Percentiles rank a stretch among this genome's conserved stretches.
Conservation (phyloP, 2,329 filamentous ascomycete species). For the Alternaria gansuensis region DNA sequence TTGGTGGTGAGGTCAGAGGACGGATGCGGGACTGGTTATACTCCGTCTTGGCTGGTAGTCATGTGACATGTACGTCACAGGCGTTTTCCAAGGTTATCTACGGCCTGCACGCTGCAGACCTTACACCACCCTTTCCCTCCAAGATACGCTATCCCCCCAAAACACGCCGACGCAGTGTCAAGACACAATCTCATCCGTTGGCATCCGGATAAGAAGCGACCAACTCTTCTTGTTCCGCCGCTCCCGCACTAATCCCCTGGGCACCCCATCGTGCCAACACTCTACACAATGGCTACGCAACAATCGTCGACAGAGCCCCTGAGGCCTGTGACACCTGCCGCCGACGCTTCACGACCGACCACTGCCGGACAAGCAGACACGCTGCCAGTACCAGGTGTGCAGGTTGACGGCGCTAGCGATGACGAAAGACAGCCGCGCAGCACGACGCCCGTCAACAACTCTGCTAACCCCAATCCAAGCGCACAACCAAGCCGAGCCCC, state of each 20-base stretch:
- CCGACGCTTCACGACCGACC: conserved; percentile 19
- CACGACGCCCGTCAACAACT: conserved; percentile 20
- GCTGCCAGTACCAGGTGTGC: conserved; percentile 35
- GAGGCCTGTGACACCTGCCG: conserved; percentile 30
- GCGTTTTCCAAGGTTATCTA: neutral
- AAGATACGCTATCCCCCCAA: conserved; percentile 3
- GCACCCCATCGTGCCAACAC: conserved; percentile 3
- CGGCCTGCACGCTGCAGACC: conserved; percentile 27
- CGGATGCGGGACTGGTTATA: neutral
- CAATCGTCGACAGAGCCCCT: conserved; percentile 46
- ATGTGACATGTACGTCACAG: too few species aligned
- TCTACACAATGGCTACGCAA: conserved; percentile 38
- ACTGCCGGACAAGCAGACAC: conserved; percentile 21
- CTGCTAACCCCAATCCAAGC: conserved; percentile 28
- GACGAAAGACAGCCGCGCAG: conserved; percentile 27
- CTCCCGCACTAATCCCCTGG: conserved; percentile 17
- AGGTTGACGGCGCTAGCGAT: conserved; percentile 29
- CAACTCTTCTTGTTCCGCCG: conserved; percentile 24
- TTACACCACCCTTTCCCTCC: conserved; percentile 4
- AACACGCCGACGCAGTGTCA: conserved; percentile 18
- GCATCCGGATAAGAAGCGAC: conserved; percentile 37
- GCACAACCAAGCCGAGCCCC: conserved; percentile 38
- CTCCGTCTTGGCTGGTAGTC: too few species aligned
- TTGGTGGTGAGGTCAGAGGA: conserved; percentile 36
- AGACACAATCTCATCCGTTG: conserved; percentile 34